Evolutionary conservation across 148 eudicot genomes (phyloP), one percentile per base, ranked within the genome.

Genomic region (Polygonum aviculare): DNA sequence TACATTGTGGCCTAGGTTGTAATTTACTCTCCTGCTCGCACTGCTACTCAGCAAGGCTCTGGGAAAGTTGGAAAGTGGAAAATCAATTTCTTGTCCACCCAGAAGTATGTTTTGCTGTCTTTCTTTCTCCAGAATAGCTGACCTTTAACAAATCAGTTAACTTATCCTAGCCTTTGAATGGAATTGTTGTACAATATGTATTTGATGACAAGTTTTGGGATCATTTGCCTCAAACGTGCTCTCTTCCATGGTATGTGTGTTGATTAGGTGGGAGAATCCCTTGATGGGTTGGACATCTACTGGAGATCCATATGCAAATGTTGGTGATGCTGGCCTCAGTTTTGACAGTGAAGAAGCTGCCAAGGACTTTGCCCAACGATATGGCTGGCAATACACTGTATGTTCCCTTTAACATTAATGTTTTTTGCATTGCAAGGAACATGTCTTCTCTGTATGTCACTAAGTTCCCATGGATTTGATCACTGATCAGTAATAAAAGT

Each of bases 211-310:
- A 16, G 2, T 0, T 26, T 19, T 6, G 1, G n/a, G 62, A 55
- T 7, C 22, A 4, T 16, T 7, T 55, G 63, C 33, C 11, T 57
- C 7, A 57, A 57, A 19, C 63, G 7, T 57, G 35, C 26, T 57
- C 33, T 33, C 40, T 71, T 21, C 12, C 50, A 7, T 74, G 75
- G 51, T 50, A 14, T n/a, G 14, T 70, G 9, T n/a, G 14, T 70
- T 19, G 54, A 57, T 35, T 77, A 93, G 93, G 80, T 88, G 92
- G 99, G 98, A 95, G 85, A 95, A 95, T 86, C 99, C 97, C 16
- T 84, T 95, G 84, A 95, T 95, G 96, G 97, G 99, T 16, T 95
- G 97, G 97, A 93, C 99, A 75, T 95, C 97, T 49, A 95, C 97
- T 4, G 99, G 99, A 60, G 99, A 95, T 63, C 97, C 99, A 60